Base-by-base conservation (phyloP, 176 grass and related monocot species). In the Musa acuminata region DNA sequence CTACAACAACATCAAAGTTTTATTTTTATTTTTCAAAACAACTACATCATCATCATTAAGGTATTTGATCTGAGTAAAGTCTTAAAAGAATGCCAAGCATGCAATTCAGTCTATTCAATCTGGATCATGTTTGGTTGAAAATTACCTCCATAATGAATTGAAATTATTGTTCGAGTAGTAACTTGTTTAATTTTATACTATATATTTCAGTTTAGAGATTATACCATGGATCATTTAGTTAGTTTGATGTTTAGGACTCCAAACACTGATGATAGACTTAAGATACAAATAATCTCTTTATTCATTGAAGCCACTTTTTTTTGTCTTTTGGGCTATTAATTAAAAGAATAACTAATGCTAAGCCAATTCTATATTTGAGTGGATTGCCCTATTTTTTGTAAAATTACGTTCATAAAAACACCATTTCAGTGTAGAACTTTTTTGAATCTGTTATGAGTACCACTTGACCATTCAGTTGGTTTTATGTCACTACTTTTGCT, bases 1-100 rank as follows among this genome's bases (percentile, higher is more conserved):
- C 35, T 43, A 43, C 35, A 43, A 43, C 35, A 43, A 5, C 35
- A 43, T 29, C 29, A 43, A 43, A 43, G 35, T 43, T 43, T 43
- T 43, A 6, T 43, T 29, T 43, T 43, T 0, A 6, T 43, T 2
- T 43, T 43, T 43, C 35, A 43, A 43, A 43, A 43, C 35, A 43
- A 43, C 35, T 43, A 43, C 35, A 43, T 43, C 24, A 65, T 26
- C 24, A 65, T 65, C 63, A 65, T 11, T 23, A 9, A 65, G 23
- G 63, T 65, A 65, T 65, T 65, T 65, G 63, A 26, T 65, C 63
- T 29, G 21, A 13, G 63, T 65, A 23, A 27, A 65, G 26, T 65
- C 1, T 65, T n/a, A 20, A 19, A 13, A 26, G 2, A 26, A 65
- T 14, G 9, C 26, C 8, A 13, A 26, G 8, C 63, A 65, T 65